Evolutionary conservation across 495 filamentous ascomycete genomes (phyloP), one percentile per base, ranked within the genome.

Genomic region (Parmelia sp.): DNA sequence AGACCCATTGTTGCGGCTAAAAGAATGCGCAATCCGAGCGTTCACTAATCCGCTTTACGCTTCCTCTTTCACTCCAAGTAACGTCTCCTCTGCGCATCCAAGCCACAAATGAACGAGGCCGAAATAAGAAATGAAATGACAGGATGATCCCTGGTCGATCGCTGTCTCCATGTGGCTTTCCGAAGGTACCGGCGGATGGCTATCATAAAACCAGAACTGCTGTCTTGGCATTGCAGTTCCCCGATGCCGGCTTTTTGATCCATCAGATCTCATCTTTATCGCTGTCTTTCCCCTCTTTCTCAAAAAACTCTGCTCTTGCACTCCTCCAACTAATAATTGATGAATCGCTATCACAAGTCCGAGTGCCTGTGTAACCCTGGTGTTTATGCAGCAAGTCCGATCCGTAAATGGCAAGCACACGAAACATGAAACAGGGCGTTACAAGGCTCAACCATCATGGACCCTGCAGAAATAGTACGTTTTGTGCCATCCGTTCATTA

Each of bases 101-200:
- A 63, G 53, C 53, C 61, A 57, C 29, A 44, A 23, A 51, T 27
- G 56, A 51, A 58, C 55, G 25, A 39, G 56, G 42, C 55, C 33
- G 37, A 40, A 33, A 5, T 15, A 35, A 53, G 37, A 56, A 59
- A 59, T 10, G 9, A 64, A 23, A 59, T 64, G 62, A 58, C 14
- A 59, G 56, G 62, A 51, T 53, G 1, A 64, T 64, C 62, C 62
- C 31, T 53, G 56, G 56, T 17, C 27, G 42, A 59, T 49, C 56
- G n/a, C 62, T 21, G 17, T 25, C 33, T 35, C 62, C 62, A 64
- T 64, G 62, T 64, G 62, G 62, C 62, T 64, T 47, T 45, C 62
- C 62, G 56, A 58, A 47, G 23, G 23, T 64, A 33, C 62, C 62
- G 62, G 12, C 57, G 40, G 57, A 40, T 40, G 56, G n/a, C 56